A percentile compares a stretch with the other conserved stretches of the same genome.
Conservation (phyloP, 192 early-diverging fungal genomes). For the Phlyctochytrium planicorne region DNA sequence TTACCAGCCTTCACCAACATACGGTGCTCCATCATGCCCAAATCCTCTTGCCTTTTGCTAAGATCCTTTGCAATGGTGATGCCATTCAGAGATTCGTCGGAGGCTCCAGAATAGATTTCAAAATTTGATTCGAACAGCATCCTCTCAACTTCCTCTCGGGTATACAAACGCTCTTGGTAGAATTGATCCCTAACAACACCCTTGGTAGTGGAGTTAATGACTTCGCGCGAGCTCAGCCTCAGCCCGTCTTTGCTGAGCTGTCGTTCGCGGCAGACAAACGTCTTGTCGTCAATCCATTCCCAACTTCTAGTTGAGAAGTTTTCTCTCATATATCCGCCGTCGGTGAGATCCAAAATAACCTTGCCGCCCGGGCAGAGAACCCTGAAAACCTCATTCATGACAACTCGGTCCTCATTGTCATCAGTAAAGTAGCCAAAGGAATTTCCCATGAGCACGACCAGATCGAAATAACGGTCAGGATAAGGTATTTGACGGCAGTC, state of each 20-base stretch:
- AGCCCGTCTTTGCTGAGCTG: slow-evolving; percentile 51
- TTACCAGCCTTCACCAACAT: slow-evolving; percentile 18
- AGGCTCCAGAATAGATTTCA: neutral
- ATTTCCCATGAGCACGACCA: slow-evolving; percentile 64
- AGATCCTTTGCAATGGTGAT: slow-evolving; percentile 49
- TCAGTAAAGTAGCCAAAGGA: slow-evolving; percentile 66
- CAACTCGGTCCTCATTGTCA: slow-evolving; percentile 46
- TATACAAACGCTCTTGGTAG: slow-evolving; percentile 62
- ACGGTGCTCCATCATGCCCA: slow-evolving; percentile 69
- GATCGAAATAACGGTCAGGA: slow-evolving; percentile 46
- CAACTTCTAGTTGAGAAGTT: slow-evolving; percentile 56
- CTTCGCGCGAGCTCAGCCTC: slow-evolving; percentile 56
- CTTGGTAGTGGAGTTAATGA: slow-evolving; percentile 46
- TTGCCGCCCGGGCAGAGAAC: slow-evolving; percentile 54
- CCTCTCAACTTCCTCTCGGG: slow-evolving; percentile 38
- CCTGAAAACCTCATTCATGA: slow-evolving; percentile 51
- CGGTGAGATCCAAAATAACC: slow-evolving; percentile 59
- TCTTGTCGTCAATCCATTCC: slow-evolving; percentile 67
- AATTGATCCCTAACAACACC: slow-evolving; percentile 68
- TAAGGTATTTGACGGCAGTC: slow-evolving; percentile 61
- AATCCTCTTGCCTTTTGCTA: slow-evolving; percentile 60
- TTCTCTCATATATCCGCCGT: slow-evolving; percentile 56
- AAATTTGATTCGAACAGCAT: slow-evolving; percentile 39
- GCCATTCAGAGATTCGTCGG: neutral
- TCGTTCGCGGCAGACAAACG: slow-evolving; percentile 65